Evolutionary conservation across 2,329 filamentous ascomycete species (phyloP).

Genomic region (Aspergillus alliaceus): DNA sequence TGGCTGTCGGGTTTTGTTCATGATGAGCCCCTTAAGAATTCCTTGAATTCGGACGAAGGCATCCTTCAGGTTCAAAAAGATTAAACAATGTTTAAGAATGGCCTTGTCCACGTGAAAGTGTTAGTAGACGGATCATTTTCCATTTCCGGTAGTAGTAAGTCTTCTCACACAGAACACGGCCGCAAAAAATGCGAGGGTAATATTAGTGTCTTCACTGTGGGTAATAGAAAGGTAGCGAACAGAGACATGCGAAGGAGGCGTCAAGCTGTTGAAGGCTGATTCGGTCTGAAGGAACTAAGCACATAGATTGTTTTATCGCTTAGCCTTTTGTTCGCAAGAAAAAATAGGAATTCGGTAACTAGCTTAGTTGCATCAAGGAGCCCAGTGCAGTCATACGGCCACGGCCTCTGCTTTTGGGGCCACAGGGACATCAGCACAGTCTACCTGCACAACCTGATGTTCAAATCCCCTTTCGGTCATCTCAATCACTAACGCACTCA

Average conservation of each 20-base stretch:
- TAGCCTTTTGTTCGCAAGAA: no score
- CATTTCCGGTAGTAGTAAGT: background rate
- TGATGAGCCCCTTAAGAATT: no score
- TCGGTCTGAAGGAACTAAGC: background rate
- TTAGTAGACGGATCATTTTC: background rate
- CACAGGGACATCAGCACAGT: background rate
- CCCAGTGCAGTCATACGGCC: background rate
- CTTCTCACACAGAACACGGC: background rate
- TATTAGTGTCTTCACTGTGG: background rate
- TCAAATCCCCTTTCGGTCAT: slow-evolving; percentile 7
- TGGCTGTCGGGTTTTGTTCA: no score
- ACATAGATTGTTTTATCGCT: background rate
- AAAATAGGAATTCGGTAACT: no score
- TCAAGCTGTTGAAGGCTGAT: background rate
- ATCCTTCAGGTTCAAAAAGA: no score
- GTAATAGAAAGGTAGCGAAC: background rate
- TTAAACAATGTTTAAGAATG: no score
- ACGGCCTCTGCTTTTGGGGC: background rate
- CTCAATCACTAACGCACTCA: slow-evolving; percentile 25
- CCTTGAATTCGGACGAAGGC: no score
- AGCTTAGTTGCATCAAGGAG: background rate
- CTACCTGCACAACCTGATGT: background rate
- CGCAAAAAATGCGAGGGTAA: no score
- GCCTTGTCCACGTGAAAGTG: no score
- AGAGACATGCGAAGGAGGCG: background rate